Evolutionary conservation across 202 grass and related monocot species (phyloP), one percentile per base, ranked within the genome.

Genomic region (Schoenoplectus tabernaemontani): DNA sequence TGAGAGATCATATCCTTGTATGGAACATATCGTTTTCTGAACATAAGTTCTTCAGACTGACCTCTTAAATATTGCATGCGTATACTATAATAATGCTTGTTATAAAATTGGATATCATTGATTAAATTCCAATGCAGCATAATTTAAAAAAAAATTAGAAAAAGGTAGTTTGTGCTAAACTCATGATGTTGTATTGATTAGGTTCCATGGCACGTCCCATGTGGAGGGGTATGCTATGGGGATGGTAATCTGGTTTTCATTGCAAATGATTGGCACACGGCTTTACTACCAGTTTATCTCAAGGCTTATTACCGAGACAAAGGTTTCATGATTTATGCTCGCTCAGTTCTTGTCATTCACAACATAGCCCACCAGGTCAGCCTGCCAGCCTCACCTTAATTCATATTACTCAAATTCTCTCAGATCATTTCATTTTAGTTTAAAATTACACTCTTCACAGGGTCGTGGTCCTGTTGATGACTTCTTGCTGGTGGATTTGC

Each of bases 201-300:
- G 95, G 95, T 86, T 87, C 89, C 87, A 76, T 98, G 89, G 91
- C 69, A 92, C 4, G 91, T 94, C 82, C 95, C 95, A 82, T 98
- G 91, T 86, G 91, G 95, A 89, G 89, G 95, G 57, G 82, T 59
- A 71, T 90, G 84, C 82, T 98, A 98, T 42, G 95, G 91, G 74
- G 95, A 98, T 83, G 95, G 88, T 68, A 98, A 94, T 76, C 88
- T 98, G 42, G 86, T 98, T 24, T 98, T 98, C 82, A 77, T 98
- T 66, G 95, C 95, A 63, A 98, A 98, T 81, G 95, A 98, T 87
- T 98, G 91, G 95, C 91, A 94, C 82, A 92, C 89, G 38, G 76
- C 91, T 60, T 80, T 98, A 1, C 82, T 98, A n/a, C 88, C 95
- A 47, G 88, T 94, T 86, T 98, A 98, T 92, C 85, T 98, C 78